phyloP scores from a whole-genome alignment of 2,329 filamentous ascomycete genomes.

The Ascochyta clinopodiicola region DNA sequence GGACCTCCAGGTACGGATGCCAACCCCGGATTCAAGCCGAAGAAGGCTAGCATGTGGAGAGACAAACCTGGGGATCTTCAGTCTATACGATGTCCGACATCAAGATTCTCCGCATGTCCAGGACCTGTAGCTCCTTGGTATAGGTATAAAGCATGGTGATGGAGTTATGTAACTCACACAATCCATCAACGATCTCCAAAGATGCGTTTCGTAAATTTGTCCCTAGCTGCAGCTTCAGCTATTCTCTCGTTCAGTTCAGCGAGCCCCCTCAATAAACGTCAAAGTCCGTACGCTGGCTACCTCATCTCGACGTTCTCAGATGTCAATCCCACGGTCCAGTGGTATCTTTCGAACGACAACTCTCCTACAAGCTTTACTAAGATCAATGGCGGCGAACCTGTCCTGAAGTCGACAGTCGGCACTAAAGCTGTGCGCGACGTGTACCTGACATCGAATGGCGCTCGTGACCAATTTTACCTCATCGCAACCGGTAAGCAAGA shows the following conservation, averaged over 20 bases:
- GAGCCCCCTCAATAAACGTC: neutral
- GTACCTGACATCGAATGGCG: conserved; percentile 12
- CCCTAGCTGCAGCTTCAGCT: neutral
- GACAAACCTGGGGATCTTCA: neutral
- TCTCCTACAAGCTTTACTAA: conserved; percentile 16
- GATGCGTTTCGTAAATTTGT: neutral
- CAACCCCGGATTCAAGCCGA: neutral
- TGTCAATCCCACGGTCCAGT: conserved; percentile 12
- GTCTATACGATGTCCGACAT: neutral
- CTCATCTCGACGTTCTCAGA: conserved; percentile 19
- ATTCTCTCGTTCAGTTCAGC: neutral
- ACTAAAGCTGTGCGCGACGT: conserved; percentile 21
- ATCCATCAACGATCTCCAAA: neutral
- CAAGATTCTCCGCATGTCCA: neutral
- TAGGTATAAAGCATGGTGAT: neutral
- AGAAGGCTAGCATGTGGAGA: neutral
- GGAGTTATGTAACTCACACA: neutral
- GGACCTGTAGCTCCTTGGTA: neutral
- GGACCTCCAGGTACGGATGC: neutral
- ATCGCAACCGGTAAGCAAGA: conserved; percentile 11
- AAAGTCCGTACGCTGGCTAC: conserved; percentile 9
- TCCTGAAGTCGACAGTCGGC: conserved; percentile 18
- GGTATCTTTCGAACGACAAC: conserved; percentile 14
- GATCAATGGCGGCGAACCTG: conserved; percentile 15
- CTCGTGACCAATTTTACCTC: conserved; percentile 12